These are phyloP conservation scores for Exophiala sp. DNA, from an alignment of 2,329 filamentous ascomycete genomes.

Conservation along the genomic window DNA sequence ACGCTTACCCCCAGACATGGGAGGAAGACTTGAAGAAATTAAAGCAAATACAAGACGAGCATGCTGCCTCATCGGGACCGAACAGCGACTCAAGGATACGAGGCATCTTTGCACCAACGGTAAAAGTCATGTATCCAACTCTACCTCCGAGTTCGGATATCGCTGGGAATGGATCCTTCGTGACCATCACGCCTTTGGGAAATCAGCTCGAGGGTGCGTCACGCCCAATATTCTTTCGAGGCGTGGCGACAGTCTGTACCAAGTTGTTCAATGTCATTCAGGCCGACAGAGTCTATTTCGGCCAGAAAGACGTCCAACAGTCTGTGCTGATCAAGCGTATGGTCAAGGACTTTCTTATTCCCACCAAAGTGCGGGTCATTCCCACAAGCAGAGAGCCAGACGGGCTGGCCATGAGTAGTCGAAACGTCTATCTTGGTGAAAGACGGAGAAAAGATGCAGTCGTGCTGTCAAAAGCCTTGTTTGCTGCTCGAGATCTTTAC, in stretches of 20 bases:
- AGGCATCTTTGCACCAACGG: constrained; percentile 82
- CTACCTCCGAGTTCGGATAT: constrained; percentile 69
- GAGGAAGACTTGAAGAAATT: constrained; percentile 68
- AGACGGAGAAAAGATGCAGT: constrained; percentile 69
- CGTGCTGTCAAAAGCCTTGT: constrained; percentile 67
- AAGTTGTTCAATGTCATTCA: constrained; percentile 83
- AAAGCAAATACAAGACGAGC: constrained; percentile 47
- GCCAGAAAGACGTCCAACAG: constrained; percentile 97
- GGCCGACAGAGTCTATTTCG: constrained; percentile 82
- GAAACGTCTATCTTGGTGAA: constrained; percentile 86
- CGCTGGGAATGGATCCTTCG: constrained; percentile 78
- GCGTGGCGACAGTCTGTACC: constrained; percentile 94
- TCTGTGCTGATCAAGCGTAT: constrained; percentile 83
- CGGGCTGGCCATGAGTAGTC: constrained; percentile 83
- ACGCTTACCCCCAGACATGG: constrained; percentile 88
- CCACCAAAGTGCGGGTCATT: constrained; percentile 69
- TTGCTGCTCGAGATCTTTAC: constrained; percentile 67
- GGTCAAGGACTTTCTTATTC: constrained; percentile 81
- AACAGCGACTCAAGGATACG: constrained; percentile 63
- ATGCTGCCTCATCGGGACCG: constrained; percentile 6
- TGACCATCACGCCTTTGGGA: constrained; percentile 82
- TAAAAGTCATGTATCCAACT: constrained; percentile 81
- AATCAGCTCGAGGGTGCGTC: constrained; percentile 78
- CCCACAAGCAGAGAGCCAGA: constrained; percentile 73
- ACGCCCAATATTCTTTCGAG: constrained; percentile 91